Evolutionary conservation across 345 rosid species (phyloP), one percentile per base, ranked within the genome.

Genomic region (Corymbia maculata): DNA sequence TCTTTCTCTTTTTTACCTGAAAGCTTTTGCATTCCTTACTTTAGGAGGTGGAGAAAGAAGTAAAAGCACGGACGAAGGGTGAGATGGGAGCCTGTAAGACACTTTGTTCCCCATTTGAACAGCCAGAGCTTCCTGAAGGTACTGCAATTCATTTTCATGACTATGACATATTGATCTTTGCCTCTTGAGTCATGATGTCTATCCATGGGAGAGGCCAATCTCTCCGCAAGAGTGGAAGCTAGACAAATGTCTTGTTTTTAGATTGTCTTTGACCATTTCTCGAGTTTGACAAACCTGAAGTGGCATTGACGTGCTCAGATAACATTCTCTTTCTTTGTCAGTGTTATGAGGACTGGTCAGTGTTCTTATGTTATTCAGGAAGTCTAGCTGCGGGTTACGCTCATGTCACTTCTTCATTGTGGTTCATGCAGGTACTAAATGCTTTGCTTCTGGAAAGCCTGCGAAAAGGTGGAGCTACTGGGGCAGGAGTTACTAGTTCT

Each of bases 401-500:
- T 75, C 47, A 75, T 2, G 47, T 75, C 84, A 75, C 84, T 75
- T 68, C 80, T 68, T 21, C 49, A 19, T 42, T 75, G 4, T 42
- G 84, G 49, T 75, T 75, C 84, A 75, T 70, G 86, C 96, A 97
- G 99, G 98, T 42, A 96, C 98, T 6, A 86, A 61, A 79, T 97
- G 99, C 90, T 97, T 97, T 91, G 99, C 98, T 53, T 96, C 99
- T 9, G 98, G 98, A 64, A 98, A 97, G 92, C 98, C 98, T 7
- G 99, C 99, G 2, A 97, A 90, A 91, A 97, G 91, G 88, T 98
- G 99, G 99, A 97, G 97, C 57, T 98, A 95, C 88, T 98, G 99
- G 99, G 99, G 99, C 86, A 96, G 98, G 95, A 98, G 99, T 93
- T 95, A 98, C 90, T 98, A 93, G 88, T 42, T 75, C 84, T 9